A percentile compares a stretch with the other conserved stretches of the same genome.
phyloP scores from a whole-genome alignment of 2,329 filamentous ascomycete genomes.

The Davidsoniella neocaledoniae region DNA sequence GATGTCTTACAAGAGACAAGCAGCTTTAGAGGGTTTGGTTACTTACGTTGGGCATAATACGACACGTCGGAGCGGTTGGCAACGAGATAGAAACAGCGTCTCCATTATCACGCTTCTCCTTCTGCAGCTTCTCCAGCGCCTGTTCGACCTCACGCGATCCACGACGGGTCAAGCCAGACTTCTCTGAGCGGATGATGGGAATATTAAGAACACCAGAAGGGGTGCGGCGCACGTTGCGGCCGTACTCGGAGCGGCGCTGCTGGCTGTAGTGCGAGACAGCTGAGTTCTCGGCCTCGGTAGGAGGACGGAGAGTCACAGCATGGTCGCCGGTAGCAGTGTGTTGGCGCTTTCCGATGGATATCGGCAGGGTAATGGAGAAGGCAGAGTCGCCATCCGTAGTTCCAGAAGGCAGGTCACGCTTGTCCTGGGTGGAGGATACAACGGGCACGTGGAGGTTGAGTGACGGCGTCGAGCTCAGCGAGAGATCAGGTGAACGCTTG shows the following conservation, averaged over 20 bases:
- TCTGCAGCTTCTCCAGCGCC: conserved; percentile 6
- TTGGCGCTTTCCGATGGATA: conserved; percentile 1
- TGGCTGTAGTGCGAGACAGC: conserved; percentile 4
- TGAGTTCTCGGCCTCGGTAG: conserved; percentile 7
- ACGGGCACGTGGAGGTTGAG: conserved; percentile 8
- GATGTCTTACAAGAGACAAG: not conserved
- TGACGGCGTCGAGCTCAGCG: conserved; percentile 1
- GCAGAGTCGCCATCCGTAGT: conserved; percentile 4
- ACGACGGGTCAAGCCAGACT: conserved; percentile 23
- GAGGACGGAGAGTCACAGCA: conserved; percentile 9
- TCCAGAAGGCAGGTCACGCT: conserved; percentile 2
- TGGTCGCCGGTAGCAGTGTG: conserved; percentile 6
- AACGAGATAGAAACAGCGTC: conserved; percentile 26
- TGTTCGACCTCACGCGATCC: conserved; percentile 3
- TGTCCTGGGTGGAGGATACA: not conserved
- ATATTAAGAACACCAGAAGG: conserved; percentile 16
- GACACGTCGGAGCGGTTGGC: conserved; percentile 36
- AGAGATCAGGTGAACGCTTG: conserved; percentile 1
- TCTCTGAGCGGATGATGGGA: conserved; percentile 19
- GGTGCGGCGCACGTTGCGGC: conserved; percentile 2
- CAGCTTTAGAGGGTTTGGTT: not conserved
- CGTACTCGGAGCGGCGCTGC: conserved; percentile 5
- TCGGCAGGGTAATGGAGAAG: conserved; percentile 10
- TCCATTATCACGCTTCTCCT: conserved; percentile 2
- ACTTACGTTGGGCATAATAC: conserved; percentile 33